phyloP scores from a whole-genome alignment of 805 yeast species.

The Barnettozyma salicaria region DNA sequence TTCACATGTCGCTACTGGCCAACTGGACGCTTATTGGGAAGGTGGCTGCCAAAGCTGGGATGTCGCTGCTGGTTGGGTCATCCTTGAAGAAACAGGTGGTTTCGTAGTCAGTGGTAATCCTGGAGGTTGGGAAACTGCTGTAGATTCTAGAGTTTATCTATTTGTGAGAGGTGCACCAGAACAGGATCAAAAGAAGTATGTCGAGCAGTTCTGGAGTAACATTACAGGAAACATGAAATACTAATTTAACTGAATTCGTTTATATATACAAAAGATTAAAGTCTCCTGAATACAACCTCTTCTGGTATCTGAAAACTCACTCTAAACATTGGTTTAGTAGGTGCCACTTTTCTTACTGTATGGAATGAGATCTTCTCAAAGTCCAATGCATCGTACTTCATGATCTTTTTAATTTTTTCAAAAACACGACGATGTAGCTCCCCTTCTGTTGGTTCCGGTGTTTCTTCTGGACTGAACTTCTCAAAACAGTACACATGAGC shows the following conservation, averaged over 20 bases:
- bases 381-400: constrained; percentile 39
- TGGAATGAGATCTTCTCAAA: constrained; percentile 57
- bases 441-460: constrained; percentile 57
- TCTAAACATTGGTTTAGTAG: constrained; percentile 95
- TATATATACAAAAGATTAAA: background rate
- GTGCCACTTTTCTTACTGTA: constrained; percentile 89
- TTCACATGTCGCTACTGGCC: constrained; percentile 53
- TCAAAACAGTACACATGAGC: constrained; percentile 91
- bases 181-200: constrained; percentile 38
- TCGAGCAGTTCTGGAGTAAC: constrained; percentile 46
- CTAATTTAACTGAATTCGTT: constrained; percentile 9
- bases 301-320: constrained; percentile 70
- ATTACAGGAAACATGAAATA: constrained; percentile 41
- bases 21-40: constrained; percentile 59
- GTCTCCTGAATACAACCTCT: constrained; percentile 48
- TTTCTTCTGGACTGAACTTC: constrained; percentile 71
- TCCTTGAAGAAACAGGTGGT: constrained; percentile 56
- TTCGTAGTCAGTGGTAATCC: constrained; percentile 47
- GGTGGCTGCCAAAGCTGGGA: constrained; percentile 71
- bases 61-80: constrained; percentile 64
- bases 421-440: constrained; percentile 65
- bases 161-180: constrained; percentile 48
- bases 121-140: constrained; percentile 41
- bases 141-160: constrained; percentile 48
- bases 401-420: constrained; percentile 39